These are phyloP conservation scores for Ustilaginoidea virens DNA, from an alignment of 2,329 filamentous ascomycete species.

Conservation along the genomic window DNA sequence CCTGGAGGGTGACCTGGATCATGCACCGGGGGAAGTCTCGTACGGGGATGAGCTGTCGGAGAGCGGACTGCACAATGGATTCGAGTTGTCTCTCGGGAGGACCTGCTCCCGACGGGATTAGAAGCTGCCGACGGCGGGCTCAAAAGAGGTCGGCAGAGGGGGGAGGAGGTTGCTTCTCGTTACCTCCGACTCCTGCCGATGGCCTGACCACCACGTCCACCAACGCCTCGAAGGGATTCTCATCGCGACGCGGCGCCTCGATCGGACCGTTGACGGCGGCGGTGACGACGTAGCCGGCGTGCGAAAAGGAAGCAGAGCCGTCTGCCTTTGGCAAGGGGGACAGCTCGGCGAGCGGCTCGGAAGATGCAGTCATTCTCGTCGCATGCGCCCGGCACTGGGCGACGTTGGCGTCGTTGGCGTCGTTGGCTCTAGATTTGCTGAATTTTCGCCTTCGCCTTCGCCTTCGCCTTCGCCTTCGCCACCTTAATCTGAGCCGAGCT, in stretches of 20 bases:
- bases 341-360: slow-evolving; percentile 35
- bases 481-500: too few species aligned
- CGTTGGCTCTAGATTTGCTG: too few species aligned
- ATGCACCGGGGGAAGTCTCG: slow-evolving; percentile 62
- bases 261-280: slow-evolving; percentile 85
- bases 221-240: slow-evolving; percentile 79
- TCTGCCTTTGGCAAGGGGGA: slow-evolving; percentile 55
- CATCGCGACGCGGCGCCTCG: slow-evolving; percentile 76
- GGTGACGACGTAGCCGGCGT: slow-evolving; percentile 64
- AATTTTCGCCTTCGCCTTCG: too few species aligned
- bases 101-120: slow-evolving; percentile 21
- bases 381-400: too few species aligned
- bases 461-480: too few species aligned
- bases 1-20: slow-evolving; percentile 70
- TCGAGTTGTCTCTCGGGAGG: slow-evolving; percentile 74
- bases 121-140: background rate
- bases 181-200: slow-evolving; percentile 68
- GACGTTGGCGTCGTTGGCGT: too few species aligned
- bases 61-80: slow-evolving; percentile 52
- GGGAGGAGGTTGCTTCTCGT: too few species aligned
- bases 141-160: background rate
- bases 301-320: slow-evolving; percentile 64
- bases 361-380: slow-evolving; percentile 29
- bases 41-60: slow-evolving; percentile 60
- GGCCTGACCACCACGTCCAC: slow-evolving; percentile 85